Conservation (phyloP, 1,139 yeast genomes). For the Candida buenavistaensis region DNA sequence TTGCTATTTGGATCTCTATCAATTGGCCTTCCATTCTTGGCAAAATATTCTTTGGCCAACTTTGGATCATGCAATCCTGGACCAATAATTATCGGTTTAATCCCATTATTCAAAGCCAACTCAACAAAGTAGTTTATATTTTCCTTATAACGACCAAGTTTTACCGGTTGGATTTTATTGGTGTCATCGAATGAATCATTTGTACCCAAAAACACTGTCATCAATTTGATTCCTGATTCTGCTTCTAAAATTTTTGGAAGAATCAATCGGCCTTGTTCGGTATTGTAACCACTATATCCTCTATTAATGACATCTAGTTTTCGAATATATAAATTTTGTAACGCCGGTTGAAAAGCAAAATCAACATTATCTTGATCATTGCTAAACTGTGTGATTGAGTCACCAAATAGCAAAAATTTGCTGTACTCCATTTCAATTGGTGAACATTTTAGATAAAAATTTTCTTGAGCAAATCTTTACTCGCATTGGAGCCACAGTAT, state of each 20-base stretch:
- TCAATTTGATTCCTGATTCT: slow-evolving; percentile 42
- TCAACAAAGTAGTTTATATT: slow-evolving; percentile 48
- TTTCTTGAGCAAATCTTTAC: no score
- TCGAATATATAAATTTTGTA: slow-evolving; percentile 48
- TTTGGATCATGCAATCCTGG: slow-evolving; percentile 58
- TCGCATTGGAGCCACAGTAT: no score
- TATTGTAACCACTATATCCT: slow-evolving; percentile 65
- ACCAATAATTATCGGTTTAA: slow-evolving; percentile 57
- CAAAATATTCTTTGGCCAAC: slow-evolving; percentile 8
- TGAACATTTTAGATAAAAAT: no score
- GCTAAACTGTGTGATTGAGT: slow-evolving; percentile 63
- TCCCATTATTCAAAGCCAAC: slow-evolving; percentile 35
- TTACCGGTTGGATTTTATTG: slow-evolving; percentile 53
- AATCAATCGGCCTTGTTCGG: slow-evolving; percentile 48
- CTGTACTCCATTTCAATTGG: slow-evolving; percentile 23
- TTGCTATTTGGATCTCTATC: slow-evolving; percentile 19
- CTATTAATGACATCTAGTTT: slow-evolving; percentile 57
- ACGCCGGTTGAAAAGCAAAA: slow-evolving; percentile 53
- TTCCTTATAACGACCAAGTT: slow-evolving; percentile 43
- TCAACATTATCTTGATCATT: slow-evolving; percentile 31
- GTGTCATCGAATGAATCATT: slow-evolving; percentile 71
- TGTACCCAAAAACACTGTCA: slow-evolving; percentile 71
- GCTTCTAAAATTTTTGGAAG: slow-evolving; percentile 47
- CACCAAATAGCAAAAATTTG: slow-evolving; percentile 64
- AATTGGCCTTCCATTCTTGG: slow-evolving; percentile 8